Base-by-base conservation (phyloP, 2,329 filamentous ascomycete genomes). In the Apiospora rasikravindrae region DNA sequence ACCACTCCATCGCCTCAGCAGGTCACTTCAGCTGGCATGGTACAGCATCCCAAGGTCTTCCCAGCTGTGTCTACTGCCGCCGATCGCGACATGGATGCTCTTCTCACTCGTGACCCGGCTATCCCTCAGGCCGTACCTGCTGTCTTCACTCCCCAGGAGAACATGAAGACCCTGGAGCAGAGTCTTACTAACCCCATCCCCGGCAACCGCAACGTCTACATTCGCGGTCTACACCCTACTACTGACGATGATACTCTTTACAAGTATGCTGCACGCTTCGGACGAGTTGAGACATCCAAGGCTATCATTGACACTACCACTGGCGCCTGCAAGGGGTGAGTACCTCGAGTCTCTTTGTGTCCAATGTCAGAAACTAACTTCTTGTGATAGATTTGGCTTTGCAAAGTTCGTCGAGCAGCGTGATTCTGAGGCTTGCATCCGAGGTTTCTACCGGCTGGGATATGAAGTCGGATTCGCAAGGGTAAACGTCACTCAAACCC, bases 381-480 rank as follows among this genome's bases (percentile, higher is more conserved):
- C 0, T 67, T 2, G 26, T 33, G 71, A 24, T 77, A 98, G 96
- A 19, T 99, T 98, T 80, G 96, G 96, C 6, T 99, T 99, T 81
- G 96, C 98, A 82, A 98, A 98, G 83, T 99, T 97, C 82, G 93
- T 89, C 81, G 93, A 94, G 77, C 93, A 93, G 74, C 91, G 92
- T 71, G 92, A 98, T 76, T 98, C 96, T 16, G 95, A 98, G 85
- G 93, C 95, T 80, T 98, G 96, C 82, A 99, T 99, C 80, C 94
- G 95, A 70, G 96, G 94, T 64, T 98, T 99, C 81, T 96, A 96
- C 81, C 93, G 93, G 79, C 90, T 97, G 76, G 96, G 96, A 70
- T 99, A 98, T 80, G 96, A 99, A 86, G 96, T 98, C 78, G 97
- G 96, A 80, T 98, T 98, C 85, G 96, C 97, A 77, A 90, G 95